These are phyloP conservation scores for Friedmanniomyces simplex DNA, from an alignment of 495 filamentous ascomycete species.

Conservation along the genomic window DNA sequence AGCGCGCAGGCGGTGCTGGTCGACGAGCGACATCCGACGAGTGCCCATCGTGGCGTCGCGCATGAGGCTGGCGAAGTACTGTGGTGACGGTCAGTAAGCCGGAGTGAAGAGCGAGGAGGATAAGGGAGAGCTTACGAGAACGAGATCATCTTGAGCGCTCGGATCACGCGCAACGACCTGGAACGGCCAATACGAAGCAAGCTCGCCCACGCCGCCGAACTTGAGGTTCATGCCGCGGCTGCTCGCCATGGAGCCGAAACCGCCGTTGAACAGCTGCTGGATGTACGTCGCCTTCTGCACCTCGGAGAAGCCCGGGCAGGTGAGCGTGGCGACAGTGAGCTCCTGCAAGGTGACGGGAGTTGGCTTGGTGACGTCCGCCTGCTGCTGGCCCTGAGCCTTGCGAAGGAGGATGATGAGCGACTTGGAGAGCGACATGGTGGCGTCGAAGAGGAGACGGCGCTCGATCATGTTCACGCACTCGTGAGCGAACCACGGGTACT, in stretches of 20 bases:
- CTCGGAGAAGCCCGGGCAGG: slow-evolving; percentile 27
- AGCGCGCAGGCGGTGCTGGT: slow-evolving; percentile 18
- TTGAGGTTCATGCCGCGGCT: slow-evolving; percentile 8
- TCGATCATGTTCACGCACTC: slow-evolving; percentile 54
- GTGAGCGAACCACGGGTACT: slow-evolving; percentile 62
- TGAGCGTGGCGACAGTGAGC: slow-evolving; percentile 20
- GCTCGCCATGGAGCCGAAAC: neutral
- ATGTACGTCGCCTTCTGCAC: slow-evolving; percentile 17
- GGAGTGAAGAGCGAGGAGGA: neutral
- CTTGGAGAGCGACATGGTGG: slow-evolving; percentile 41
- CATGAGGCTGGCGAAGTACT: slow-evolving; percentile 46
- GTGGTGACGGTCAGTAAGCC: slow-evolving; percentile 40
- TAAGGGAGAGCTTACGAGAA: slow-evolving; percentile 9
- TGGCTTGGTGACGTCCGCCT: slow-evolving; percentile 18
- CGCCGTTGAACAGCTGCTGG: neutral
- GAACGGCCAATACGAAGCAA: slow-evolving; percentile 18
- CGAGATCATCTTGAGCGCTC: slow-evolving; percentile 6
- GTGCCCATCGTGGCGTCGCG: slow-evolving; percentile 35
- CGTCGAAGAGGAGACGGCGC: slow-evolving; percentile 47
- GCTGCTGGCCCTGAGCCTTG: slow-evolving; percentile 4
- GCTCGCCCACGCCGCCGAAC: slow-evolving; percentile 9
- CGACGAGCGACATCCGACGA: slow-evolving; percentile 30
- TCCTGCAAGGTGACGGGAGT: slow-evolving; percentile 41
- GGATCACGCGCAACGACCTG: slow-evolving; percentile 13
- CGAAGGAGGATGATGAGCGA: slow-evolving; percentile 35